These are phyloP conservation scores for Scleromitrula shiraiana DNA, from an alignment of 2,329 filamentous ascomycete species.

Conservation along the genomic window DNA sequence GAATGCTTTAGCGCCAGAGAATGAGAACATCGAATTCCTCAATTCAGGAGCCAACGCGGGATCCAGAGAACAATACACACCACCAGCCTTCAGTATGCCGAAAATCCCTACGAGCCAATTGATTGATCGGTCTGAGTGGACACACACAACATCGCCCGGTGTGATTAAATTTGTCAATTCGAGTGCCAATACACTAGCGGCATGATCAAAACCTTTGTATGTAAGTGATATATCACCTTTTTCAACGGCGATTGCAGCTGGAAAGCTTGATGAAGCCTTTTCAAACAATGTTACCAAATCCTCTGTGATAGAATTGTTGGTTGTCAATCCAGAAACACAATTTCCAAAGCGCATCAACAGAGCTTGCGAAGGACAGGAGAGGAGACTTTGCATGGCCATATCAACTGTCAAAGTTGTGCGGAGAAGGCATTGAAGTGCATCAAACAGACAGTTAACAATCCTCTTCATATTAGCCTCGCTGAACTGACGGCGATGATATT, in stretches of 20 bases:
- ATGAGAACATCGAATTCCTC: constrained; percentile 20
- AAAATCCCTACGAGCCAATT: constrained; percentile 34
- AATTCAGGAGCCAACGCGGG: constrained; percentile 17
- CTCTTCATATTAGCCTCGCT: not conserved
- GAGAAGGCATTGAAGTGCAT: not conserved
- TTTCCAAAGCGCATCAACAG: constrained; percentile 5
- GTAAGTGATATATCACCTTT: not conserved
- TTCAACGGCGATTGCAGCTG: not conserved
- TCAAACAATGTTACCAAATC: constrained; percentile 10
- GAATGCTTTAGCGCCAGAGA: constrained; percentile 24
- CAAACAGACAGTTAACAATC: no score
- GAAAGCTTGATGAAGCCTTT: not conserved
- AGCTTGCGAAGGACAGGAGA: not conserved
- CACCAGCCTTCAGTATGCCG: constrained; percentile 29
- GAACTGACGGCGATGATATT: not conserved
- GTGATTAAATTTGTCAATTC: constrained; percentile 18
- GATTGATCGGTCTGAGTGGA: constrained; percentile 39
- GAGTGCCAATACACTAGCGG: not conserved
- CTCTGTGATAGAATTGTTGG: not conserved
- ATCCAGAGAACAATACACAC: constrained; percentile 30
- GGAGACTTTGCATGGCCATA: not conserved
- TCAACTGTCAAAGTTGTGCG: not conserved
- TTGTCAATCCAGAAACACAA: constrained; percentile 2
- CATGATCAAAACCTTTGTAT: constrained; percentile 1
- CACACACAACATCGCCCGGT: constrained; percentile 34